Conservation (phyloP, 2,329 filamentous ascomycete genomes). For the Exserohilum turcica region DNA sequence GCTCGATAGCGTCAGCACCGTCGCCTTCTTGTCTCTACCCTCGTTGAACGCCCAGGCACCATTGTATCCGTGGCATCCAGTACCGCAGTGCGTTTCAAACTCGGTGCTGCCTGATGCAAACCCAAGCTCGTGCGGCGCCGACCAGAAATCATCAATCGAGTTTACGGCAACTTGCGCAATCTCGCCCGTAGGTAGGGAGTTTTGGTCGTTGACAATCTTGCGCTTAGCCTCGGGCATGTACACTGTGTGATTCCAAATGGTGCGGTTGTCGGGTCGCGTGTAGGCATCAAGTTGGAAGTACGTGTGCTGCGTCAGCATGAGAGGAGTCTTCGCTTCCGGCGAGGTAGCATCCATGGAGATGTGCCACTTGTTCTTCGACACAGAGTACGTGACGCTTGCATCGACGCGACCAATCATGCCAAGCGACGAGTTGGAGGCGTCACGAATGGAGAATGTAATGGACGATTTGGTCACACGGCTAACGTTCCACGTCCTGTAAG, state of each 20-base stretch:
- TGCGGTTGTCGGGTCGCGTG: conserved; percentile 36
- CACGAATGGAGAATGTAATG: conserved; percentile 40
- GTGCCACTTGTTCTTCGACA: conserved; percentile 42
- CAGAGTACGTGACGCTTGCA: conserved; percentile 39
- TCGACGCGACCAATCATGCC: conserved; percentile 40
- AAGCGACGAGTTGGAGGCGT: conserved; percentile 37
- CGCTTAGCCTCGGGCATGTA: conserved; percentile 39
- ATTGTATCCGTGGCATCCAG: conserved; percentile 45
- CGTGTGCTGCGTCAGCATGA: conserved; percentile 44
- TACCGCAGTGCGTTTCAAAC: conserved; percentile 42
- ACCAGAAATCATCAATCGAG: conserved; percentile 41
- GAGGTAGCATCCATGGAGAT: conserved; percentile 41
- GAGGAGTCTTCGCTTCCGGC: conserved; percentile 34
- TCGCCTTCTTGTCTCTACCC: conserved; percentile 27
- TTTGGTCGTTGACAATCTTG: conserved; percentile 32
- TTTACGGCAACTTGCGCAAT: conserved; percentile 33
- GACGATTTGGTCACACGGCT: conserved; percentile 31
- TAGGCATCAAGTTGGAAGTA: conserved; percentile 46
- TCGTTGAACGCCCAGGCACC: conserved; percentile 39
- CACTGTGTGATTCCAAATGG: conserved; percentile 43
- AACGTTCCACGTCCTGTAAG: conserved; percentile 38
- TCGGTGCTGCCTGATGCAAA: conserved; percentile 32
- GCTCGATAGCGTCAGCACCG: conserved; percentile 37
- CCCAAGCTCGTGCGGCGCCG: conserved; percentile 39
- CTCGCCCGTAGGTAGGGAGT: conserved; percentile 41